Evolutionary conservation across 139 green algal genomes (phyloP), one percentile per base, ranked within the genome.

Genomic region (Picochlorum sp.): DNA sequence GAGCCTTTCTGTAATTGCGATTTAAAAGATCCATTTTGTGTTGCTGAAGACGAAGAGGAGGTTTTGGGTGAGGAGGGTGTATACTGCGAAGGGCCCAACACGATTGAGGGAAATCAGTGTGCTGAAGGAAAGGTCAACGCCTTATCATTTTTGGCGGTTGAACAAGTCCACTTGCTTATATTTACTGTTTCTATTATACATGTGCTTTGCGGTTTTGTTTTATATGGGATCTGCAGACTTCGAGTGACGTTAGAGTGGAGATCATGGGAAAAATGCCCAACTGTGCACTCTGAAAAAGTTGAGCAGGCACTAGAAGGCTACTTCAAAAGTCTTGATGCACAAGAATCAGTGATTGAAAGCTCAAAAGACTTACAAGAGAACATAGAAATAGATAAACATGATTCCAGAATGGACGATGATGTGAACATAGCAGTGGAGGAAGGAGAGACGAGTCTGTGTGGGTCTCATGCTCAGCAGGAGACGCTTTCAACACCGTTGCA

Each of bases 91-190:
- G 58, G 23, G 14, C 20, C 20, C 21, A 21, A 28, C 18, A 65
- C 58, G 5, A 18, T 65, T 9, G 20, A 28, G 24, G 23, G 51
- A 30, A 18, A 28, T 9, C 13, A 15, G 15, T 65, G 58, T 23
- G 18, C 41, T 30, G 20, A 28, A 4, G 58, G 58, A 15, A 10
- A 65, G 28, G 57, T 65, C 6, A 20, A 15, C 13, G 58, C 23
- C 13, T 18, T 65, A 4, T 65, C 58, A 32, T 65, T 65, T 59
- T 59, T 65, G 23, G 58, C 21, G 7, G 18, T 65, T 6, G 58
- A 65, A 18, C 58, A 65, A 52, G 58, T 65, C 57, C 58, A 65
- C 20, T 57, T 65, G 13, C 23, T 65, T 18, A 57, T 65, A 45
- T 65, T 65, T 3, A 65, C 58, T 18, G 21, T 65, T 10, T 28